Base-by-base conservation (phyloP, 2,329 filamentous ascomycete genomes). In the Fusarium acutatum region DNA sequence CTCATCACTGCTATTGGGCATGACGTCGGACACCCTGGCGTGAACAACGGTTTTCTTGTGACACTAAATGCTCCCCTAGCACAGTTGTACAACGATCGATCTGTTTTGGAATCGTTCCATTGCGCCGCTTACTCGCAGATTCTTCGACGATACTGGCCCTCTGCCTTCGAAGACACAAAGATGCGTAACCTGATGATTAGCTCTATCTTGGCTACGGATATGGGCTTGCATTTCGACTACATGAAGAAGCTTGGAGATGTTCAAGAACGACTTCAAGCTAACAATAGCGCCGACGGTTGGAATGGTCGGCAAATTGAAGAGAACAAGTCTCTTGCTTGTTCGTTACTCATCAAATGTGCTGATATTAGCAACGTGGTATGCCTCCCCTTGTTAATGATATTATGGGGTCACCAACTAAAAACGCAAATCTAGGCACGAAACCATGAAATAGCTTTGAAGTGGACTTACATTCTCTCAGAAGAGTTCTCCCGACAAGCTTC, bases 71-170 rank as follows among this genome's bases (percentile, higher is more conserved):
- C 96, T 24, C 96, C 96, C 4, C 86, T 99, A 34, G 96, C 96
- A 18, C 95, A 98, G 81, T 87, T 98, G 20, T 99, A 98, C 85
- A 98, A 98, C 79, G 96, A 99, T 81, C 93, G 94, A 63, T 98
- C 96, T 2, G 96, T 99, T 22, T 88, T 99, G 41, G 96, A 99
- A 83, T 97, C 96, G 1, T 99, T 98, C 78, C 96, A 99, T 81
- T 98, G 96, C 79, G 96, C 96, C 3, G 96, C 96, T 5, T 99
- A 96, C 79, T 98, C 95, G 0, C 96, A 98, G 80, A 97, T 99
- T 43, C 88, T 99, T 46, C 92, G 96, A 56, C 90, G 95, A 54
- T 92, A 98, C 81, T 99, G 96, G 96, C 94, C 95, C 0, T 86
- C 89, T 7, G 93, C 92, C 5, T 97, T 97, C 75, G 88, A 92